These are phyloP conservation scores for Suzukiozyma palmioleophila DNA, from an alignment of 1,139 yeast species.

Conservation along the genomic window DNA sequence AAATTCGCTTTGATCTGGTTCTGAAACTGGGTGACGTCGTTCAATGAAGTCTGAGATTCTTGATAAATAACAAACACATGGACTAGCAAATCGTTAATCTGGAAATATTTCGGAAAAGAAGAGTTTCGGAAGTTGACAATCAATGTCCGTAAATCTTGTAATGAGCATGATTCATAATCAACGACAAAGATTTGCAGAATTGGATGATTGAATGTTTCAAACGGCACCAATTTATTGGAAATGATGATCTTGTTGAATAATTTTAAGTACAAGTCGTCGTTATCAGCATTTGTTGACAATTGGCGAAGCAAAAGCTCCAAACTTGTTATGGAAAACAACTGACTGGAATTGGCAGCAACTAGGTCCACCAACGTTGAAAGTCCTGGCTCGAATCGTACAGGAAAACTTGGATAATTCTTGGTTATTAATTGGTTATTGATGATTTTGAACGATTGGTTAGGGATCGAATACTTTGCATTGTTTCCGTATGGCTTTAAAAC, in stretches of 20 bases:
- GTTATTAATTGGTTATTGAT: slow-evolving; percentile 42
- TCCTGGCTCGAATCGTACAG: slow-evolving; percentile 41
- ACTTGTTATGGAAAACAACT: slow-evolving; percentile 39
- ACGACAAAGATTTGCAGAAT: slow-evolving; percentile 71
- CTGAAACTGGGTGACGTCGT: slow-evolving; percentile 32
- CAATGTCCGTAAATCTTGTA: slow-evolving; percentile 38
- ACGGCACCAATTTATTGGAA: slow-evolving; percentile 63
- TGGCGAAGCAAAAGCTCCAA: slow-evolving; percentile 31
- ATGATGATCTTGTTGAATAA: slow-evolving; percentile 60
- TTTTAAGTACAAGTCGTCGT: slow-evolving; percentile 46
- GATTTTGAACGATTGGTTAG: slow-evolving; percentile 35
- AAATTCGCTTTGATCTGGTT: slow-evolving; percentile 22
- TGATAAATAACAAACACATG: slow-evolving; percentile 42
- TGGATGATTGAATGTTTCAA: slow-evolving; percentile 90
- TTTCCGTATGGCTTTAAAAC: slow-evolving; percentile 43
- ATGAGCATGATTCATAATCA: slow-evolving; percentile 42
- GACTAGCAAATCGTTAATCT: slow-evolving; percentile 50
- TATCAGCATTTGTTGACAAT: slow-evolving; percentile 7
- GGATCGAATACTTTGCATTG: slow-evolving; percentile 38
- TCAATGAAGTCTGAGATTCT: slow-evolving; percentile 14
- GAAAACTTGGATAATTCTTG: slow-evolving; percentile 40
- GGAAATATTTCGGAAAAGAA: slow-evolving; percentile 55
- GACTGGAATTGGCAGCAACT: slow-evolving; percentile 14
- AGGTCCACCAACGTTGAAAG: slow-evolving; percentile 36
- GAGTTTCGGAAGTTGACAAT: slow-evolving; percentile 42